Evolutionary conservation across 2,329 filamentous ascomycete genomes (phyloP).

Genomic region (Cladosporium halotolerans): DNA sequence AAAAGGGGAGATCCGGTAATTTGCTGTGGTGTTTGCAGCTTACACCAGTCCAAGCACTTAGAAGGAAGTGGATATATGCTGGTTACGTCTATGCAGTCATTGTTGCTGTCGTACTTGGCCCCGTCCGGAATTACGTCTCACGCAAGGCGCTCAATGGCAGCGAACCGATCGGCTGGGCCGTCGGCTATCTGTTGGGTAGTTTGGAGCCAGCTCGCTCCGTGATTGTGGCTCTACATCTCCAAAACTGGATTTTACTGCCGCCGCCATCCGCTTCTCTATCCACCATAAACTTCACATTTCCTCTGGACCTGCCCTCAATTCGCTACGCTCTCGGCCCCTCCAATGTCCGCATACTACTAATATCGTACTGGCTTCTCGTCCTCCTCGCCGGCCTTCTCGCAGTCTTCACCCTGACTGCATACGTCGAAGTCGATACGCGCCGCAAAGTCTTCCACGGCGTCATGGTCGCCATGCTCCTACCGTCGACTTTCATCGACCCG

Average conservation of each 20-base stretch:
- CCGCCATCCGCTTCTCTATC: neutral
- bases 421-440: slow-evolving; percentile 89
- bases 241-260: slow-evolving; percentile 70
- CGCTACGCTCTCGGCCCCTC: slow-evolving; percentile 62
- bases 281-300: slow-evolving; percentile 16
- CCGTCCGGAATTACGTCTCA: slow-evolving; percentile 64
- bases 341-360: slow-evolving; percentile 72
- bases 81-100: slow-evolving; percentile 68
- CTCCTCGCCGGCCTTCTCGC: slow-evolving; percentile 65
- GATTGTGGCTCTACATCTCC: slow-evolving; percentile 61
- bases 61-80: slow-evolving; percentile 80
- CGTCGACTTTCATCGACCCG: slow-evolving; percentile 80
- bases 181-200: slow-evolving; percentile 84
- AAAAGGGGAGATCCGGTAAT: slow-evolving; percentile 55
- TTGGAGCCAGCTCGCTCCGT: slow-evolving; percentile 64
- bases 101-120: slow-evolving; percentile 58
- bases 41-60: slow-evolving; percentile 68
- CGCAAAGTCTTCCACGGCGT: slow-evolving; percentile 97
- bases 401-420: slow-evolving; percentile 70
- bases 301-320: slow-evolving; percentile 56
- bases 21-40: slow-evolving; percentile 71
- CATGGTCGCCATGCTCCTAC: slow-evolving; percentile 94
- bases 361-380: slow-evolving; percentile 65
- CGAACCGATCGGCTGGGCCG: slow-evolving; percentile 87
- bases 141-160: slow-evolving; percentile 59